Percentiles rank a stretch among this genome's conserved stretches.
Evolutionary conservation across 352 stramenopile genomes (phyloP).

Genomic region (Phytophthora lateralis): DNA sequence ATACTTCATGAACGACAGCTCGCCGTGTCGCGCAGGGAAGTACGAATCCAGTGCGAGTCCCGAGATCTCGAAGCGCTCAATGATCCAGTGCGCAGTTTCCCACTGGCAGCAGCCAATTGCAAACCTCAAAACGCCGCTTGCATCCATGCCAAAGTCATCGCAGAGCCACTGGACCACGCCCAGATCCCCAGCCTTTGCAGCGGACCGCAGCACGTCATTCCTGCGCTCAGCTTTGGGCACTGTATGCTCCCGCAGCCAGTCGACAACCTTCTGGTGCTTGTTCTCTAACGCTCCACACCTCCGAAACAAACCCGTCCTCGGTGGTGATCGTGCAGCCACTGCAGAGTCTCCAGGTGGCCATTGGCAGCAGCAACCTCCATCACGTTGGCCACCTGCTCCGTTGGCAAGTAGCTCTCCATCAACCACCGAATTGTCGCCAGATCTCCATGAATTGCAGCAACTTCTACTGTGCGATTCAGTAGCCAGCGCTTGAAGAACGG

Average conservation of each 20-base stretch:
- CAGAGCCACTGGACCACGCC: constrained; percentile 18
- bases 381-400: constrained; percentile 18
- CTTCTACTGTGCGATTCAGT: constrained; percentile 21
- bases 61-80: constrained; percentile 12
- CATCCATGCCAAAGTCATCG: constrained; percentile 13
- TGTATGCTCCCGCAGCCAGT: constrained; percentile 44
- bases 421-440: constrained; percentile 17
- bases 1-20: constrained; percentile 25
- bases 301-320: constrained; percentile 13
- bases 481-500: constrained; percentile 34
- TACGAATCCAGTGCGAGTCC: constrained; percentile 4
- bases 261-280: constrained; percentile 42
- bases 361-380: constrained; percentile 10
- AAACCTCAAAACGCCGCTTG: constrained; percentile 1
- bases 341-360: constrained; percentile 20
- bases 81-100: constrained; percentile 26
- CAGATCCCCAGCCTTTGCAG: constrained; percentile 15
- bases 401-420: constrained; percentile 19
- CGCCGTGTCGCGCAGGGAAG: constrained; percentile 8
- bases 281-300: constrained; percentile 32
- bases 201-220: constrained; percentile 12
- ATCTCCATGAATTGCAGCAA: constrained; percentile 10
- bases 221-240: constrained; percentile 7
- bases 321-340: constrained; percentile 24
- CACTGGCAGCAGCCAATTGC: constrained; percentile 6